Base-by-base conservation (phyloP, 805 yeast species). In the Zygoascus ofunaensis region DNA sequence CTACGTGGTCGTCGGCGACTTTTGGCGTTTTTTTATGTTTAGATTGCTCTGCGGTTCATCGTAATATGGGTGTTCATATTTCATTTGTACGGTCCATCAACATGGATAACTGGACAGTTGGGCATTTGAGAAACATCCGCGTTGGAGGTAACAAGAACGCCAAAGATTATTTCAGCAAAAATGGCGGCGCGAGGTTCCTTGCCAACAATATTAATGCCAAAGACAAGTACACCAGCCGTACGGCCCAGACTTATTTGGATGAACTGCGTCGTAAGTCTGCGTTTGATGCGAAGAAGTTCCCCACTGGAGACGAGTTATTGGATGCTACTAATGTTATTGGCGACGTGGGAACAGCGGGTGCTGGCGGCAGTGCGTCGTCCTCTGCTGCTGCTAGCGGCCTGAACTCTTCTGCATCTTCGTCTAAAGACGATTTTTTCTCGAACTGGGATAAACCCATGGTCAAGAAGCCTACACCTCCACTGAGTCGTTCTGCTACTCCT, bases 1-100 rank as follows among this genome's bases (percentile, higher is more conserved):
- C 98, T 32, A 87, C 97, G 0, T 92, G 98, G 98, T 86, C 98
- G 3, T 90, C 97, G 12, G 87, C 90, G 44, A 95, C 97, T 12
- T 90, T 86, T 64, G 98, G 97, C 45, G 84, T 89, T 42, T 76
- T 89, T 61, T 68, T 92, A 47, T 92, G 98, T 69, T 73, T 89
- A 49, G 95, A 92, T 63, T 92, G 98, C 64, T 84, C 95, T 43
- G 89, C 97, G 3, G 87, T 83, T 42, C 98, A 92, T 69, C 78
- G 98, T 64, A 87, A 87, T 63, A 66, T 92, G 66, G 98, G 98
- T 48, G 97, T 89, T 33, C 98, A 92, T 63, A 81, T 92, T 57
- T 78, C 97, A 33, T 92, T 92, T 69, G 97, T 92, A 47, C 86
- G 87, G 62, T 86, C 96, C 23, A 77, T 92, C 23, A 84, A 81